A percentile compares a stretch with the other conserved stretches of the same genome.
Evolutionary conservation across 345 rosid species (phyloP).

Genomic region (Salix exigua): DNA sequence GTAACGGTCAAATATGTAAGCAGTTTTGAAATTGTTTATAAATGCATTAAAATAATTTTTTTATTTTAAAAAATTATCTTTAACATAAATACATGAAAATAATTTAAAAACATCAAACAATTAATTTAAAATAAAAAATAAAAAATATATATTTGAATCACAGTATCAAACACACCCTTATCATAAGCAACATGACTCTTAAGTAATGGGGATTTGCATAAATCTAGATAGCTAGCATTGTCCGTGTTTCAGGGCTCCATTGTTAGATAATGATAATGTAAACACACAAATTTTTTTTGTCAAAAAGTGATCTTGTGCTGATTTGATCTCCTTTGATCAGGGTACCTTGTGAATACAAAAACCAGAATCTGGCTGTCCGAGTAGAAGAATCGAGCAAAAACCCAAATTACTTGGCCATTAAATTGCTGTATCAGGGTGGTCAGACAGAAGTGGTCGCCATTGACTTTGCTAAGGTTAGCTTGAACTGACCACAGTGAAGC

Average conservation of each 20-base stretch:
- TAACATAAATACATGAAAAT: fast-evolving
- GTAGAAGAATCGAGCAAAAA: conserved; percentile 90
- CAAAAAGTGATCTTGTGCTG: neutral
- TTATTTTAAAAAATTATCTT: too few relatives aligned
- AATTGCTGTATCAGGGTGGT: conserved; percentile 82
- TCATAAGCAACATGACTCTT: neutral
- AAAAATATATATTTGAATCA: too few relatives aligned
- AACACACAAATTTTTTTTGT: too few relatives aligned
- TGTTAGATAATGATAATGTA: neutral
- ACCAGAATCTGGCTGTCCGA: conserved; percentile 60
- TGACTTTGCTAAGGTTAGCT: conserved; percentile 60
- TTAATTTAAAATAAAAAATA: too few relatives aligned
- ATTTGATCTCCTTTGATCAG: conserved; percentile 27
- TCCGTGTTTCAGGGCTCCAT: neutral
- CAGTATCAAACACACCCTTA: too few relatives aligned
- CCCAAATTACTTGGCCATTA: conserved; percentile 64
- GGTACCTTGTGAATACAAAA: conserved; percentile 75
- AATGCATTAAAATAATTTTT: too few relatives aligned
- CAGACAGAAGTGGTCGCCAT: conserved; percentile 82
- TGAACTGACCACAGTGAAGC: neutral
- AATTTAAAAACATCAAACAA: too few relatives aligned
- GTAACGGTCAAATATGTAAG: conserved; percentile 21
- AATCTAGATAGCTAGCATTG: too few relatives aligned
- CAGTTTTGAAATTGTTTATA: too few relatives aligned
- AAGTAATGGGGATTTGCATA: neutral